Conservation (phyloP, 2,329 filamentous ascomycete species). For the Septoria linicola region DNA sequence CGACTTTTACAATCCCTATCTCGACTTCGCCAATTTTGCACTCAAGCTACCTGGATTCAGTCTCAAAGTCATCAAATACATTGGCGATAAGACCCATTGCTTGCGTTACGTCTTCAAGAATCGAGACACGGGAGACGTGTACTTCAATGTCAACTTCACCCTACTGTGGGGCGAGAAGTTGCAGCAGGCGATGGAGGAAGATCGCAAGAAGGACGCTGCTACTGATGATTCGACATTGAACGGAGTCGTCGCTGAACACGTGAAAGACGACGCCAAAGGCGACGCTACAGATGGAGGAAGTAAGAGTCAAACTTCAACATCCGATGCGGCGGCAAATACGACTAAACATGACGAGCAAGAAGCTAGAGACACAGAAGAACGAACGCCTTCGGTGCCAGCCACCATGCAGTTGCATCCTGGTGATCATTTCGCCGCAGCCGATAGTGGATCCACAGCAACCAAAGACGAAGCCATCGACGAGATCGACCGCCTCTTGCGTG, state of each 20-base stretch:
- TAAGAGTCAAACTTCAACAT: neutral
- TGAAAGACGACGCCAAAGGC: neutral
- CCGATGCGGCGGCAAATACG: neutral
- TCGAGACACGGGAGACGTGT: conserved; percentile 42
- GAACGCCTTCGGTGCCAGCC: neutral
- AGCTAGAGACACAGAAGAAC: neutral
- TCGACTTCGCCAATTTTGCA: conserved; percentile 49
- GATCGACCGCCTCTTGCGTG: conserved; percentile 23
- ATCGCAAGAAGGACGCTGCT: conserved; percentile 16
- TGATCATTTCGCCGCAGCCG: conserved; percentile 22
- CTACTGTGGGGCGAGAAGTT: conserved; percentile 47
- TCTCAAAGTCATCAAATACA: conserved; percentile 47
- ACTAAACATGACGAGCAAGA: neutral
- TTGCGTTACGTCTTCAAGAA: conserved; percentile 50
- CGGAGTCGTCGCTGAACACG: neutral
- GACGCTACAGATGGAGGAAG: conserved; percentile 1
- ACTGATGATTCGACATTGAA: neutral
- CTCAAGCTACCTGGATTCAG: conserved; percentile 48
- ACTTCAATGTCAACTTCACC: conserved; percentile 48
- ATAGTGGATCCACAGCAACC: neutral
- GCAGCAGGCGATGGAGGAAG: conserved; percentile 36
- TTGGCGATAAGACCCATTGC: conserved; percentile 50
- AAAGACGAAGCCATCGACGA: conserved; percentile 17
- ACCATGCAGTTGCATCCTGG: conserved; percentile 26
- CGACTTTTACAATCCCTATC: conserved; percentile 51